phyloP scores from a whole-genome alignment of 768 basidiomycete genomes.

The Chalciporus pseudorubinellus region DNA sequence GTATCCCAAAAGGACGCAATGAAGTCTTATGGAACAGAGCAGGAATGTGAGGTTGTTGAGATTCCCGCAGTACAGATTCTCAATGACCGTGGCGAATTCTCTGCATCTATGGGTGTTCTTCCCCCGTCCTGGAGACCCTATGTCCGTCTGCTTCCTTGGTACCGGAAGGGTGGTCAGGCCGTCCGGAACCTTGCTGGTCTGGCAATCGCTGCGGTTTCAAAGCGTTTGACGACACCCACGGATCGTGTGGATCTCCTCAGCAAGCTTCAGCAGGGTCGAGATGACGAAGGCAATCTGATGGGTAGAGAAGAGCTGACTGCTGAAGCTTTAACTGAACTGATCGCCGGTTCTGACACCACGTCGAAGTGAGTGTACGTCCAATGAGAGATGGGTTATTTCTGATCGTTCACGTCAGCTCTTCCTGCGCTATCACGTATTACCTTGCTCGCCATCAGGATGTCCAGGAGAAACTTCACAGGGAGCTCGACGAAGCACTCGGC shows the following conservation, averaged over 20 bases:
- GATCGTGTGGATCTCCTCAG: slow-evolving; percentile 81
- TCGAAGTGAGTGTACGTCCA: slow-evolving; percentile 62
- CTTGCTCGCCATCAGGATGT: slow-evolving; percentile 64
- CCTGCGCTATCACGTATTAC: slow-evolving; percentile 86
- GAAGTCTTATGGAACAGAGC: slow-evolving; percentile 50
- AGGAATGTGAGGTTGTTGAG: slow-evolving; percentile 45
- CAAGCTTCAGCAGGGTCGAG: slow-evolving; percentile 75
- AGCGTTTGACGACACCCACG: slow-evolving; percentile 62
- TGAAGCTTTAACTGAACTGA: slow-evolving; percentile 81
- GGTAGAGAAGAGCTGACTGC: slow-evolving; percentile 82
- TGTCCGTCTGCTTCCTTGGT: slow-evolving; percentile 72
- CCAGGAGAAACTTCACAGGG: slow-evolving; percentile 71
- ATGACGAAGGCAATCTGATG: slow-evolving; percentile 78
- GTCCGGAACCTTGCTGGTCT: slow-evolving; percentile 76
- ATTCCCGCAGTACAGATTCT: slow-evolving; percentile 84
- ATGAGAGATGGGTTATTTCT: background rate
- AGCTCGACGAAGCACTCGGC: slow-evolving; percentile 61
- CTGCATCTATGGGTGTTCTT: slow-evolving; percentile 78
- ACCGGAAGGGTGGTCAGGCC: slow-evolving; percentile 59
- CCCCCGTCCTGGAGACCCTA: slow-evolving; percentile 70
- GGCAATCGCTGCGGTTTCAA: slow-evolving; percentile 76
- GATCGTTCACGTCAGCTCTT: slow-evolving; percentile 53
- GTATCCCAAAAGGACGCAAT: slow-evolving; percentile 53
- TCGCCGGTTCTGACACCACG: slow-evolving; percentile 90
- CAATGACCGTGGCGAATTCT: slow-evolving; percentile 85